Conservation (phyloP, 225 moss, liverwort and hornwort genomes). For the Marchantia polymorpha region DNA sequence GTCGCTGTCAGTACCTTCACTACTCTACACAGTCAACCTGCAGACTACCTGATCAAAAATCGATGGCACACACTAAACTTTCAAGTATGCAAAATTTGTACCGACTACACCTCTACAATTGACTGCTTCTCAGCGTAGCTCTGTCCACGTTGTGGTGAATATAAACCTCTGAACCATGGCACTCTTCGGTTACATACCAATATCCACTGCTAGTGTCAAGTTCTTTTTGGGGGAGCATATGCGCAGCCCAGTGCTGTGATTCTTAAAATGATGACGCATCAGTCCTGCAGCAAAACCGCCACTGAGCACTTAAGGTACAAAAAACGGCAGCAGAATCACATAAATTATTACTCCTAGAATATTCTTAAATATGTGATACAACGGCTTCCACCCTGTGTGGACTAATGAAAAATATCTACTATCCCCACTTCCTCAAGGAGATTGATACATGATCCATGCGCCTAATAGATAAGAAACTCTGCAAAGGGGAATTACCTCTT, state of each 20-base stretch:
- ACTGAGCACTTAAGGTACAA: not conserved
- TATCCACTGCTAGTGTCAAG: not conserved
- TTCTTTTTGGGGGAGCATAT: no score
- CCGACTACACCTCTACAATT: not conserved
- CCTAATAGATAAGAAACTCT: not conserved
- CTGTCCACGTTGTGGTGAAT: not conserved
- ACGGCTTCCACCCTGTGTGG: not conserved
- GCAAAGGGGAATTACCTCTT: slow-evolving; percentile 31
- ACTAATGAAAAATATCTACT: not conserved
- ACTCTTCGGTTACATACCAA: not conserved
- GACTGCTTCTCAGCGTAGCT: not conserved
- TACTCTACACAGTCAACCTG: not conserved
- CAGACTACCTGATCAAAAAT: not conserved
- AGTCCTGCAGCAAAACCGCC: not conserved
- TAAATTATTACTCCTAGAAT: no score
- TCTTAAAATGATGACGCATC: not conserved
- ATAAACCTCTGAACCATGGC: not conserved
- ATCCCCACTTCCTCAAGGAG: not conserved
- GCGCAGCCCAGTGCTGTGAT: not conserved
- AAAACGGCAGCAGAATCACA: not conserved
- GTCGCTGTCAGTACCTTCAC: no score
- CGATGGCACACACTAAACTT: not conserved
- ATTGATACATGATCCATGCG: not conserved
- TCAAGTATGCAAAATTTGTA: not conserved
- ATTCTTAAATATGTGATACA: not conserved